phyloP scores from a whole-genome alignment of 2,329 filamentous ascomycete genomes.

The Chrysosporium keratinophilum region DNA sequence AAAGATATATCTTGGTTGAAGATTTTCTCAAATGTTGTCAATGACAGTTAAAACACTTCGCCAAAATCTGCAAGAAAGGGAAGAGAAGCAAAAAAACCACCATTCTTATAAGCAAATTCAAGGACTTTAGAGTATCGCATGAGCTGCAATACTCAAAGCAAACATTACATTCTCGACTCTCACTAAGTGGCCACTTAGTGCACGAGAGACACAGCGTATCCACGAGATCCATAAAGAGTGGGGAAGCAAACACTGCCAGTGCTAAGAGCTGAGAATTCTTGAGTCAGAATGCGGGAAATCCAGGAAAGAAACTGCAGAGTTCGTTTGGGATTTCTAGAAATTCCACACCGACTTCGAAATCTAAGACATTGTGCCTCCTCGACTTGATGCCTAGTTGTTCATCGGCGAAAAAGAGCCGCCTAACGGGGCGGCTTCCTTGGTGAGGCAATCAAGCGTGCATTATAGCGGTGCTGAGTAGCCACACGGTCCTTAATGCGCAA shows the following conservation, averaged over 20 bases:
- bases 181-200: neutral
- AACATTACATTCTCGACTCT: conserved; percentile 8
- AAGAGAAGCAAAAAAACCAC: neutral
- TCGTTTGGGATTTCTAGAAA: neutral
- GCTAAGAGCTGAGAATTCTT: neutral
- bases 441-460: neutral
- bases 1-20: too few species aligned
- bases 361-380: neutral
- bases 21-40: too few species aligned
- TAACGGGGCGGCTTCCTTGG: neutral
- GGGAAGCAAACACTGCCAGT: conserved; percentile 2
- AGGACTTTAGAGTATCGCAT: neutral
- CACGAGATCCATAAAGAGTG: neutral
- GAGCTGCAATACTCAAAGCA: neutral
- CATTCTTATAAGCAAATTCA: neutral
- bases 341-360: neutral
- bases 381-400: neutral
- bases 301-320: neutral
- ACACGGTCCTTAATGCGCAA: neutral
- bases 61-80: neutral
- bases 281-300: neutral
- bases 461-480: neutral
- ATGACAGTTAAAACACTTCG: neutral
- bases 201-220: neutral
- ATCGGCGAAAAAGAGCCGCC: neutral